Evolutionary conservation across 805 yeast genomes (phyloP).

Genomic region (Kluyveromyces nonfermentans): DNA sequence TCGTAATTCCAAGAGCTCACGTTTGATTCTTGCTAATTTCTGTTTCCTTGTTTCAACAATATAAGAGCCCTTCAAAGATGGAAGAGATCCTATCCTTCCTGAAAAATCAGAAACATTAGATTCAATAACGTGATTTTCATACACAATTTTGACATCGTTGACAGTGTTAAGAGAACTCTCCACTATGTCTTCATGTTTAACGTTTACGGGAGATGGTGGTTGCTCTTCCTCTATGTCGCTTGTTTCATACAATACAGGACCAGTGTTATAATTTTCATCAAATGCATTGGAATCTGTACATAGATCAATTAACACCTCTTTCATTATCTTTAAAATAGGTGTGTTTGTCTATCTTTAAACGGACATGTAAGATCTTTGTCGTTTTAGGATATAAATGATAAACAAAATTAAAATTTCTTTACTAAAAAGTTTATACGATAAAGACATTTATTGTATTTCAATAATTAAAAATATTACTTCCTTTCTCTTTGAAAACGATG

Average conservation of each 20-base stretch:
- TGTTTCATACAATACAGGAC: constrained; percentile 4
- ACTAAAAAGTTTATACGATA: too few relatives aligned
- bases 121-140: constrained; percentile 1
- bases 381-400: background rate
- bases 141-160: background rate
- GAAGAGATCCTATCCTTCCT: constrained; percentile 1
- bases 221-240: constrained; percentile 2
- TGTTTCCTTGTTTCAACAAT: constrained; percentile 1
- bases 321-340: background rate
- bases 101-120: constrained; percentile 5
- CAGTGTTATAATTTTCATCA: background rate
- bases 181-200: background rate
- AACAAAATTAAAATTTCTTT: background rate
- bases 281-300: background rate
- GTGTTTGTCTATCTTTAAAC: too few relatives aligned
- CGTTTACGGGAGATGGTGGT: background rate
- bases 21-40: constrained; percentile 7
- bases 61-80: background rate
- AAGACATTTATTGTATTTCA: too few relatives aligned
- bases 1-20: constrained; percentile 9
- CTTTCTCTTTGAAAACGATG: constrained; percentile 1
- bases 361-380: too few relatives aligned
- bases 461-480: too few relatives aligned
- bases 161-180: background rate
- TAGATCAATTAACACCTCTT: background rate